These are phyloP conservation scores for Chloris gayana DNA, from an alignment of 176 grass and related monocot species.

Conservation along the genomic window DNA sequence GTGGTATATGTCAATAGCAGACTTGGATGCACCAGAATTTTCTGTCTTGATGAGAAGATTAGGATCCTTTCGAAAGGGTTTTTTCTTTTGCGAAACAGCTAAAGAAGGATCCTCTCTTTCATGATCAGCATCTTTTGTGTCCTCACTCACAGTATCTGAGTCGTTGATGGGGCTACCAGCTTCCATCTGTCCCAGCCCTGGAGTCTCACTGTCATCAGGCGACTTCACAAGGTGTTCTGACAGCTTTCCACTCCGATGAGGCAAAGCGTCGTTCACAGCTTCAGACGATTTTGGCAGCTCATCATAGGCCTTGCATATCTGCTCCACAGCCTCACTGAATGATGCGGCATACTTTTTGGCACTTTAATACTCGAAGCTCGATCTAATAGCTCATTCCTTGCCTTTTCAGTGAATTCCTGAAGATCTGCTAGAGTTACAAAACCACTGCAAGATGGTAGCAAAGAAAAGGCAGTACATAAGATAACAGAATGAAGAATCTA, in stretches of 20 bases:
- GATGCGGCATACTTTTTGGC: constrained; percentile 56
- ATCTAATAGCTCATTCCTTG: constrained; percentile 59
- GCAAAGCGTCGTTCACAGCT: constrained; percentile 33
- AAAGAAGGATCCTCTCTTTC: constrained; percentile 35
- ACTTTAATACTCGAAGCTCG: constrained; percentile 63
- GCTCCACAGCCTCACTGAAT: constrained; percentile 74
- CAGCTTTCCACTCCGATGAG: constrained; percentile 46
- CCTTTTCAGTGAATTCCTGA: constrained; percentile 76
- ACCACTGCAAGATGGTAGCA: constrained; percentile 60
- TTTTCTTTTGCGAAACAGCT: constrained; percentile 53
- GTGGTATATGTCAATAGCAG: constrained; percentile 29
- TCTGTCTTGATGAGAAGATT: constrained; percentile 41
- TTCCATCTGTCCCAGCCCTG: constrained; percentile 44
- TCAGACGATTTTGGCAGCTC: constrained; percentile 59
- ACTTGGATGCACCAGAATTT: constrained; percentile 41
- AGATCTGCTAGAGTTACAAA: constrained; percentile 83
- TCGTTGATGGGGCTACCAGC: constrained; percentile 36
- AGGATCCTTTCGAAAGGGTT: constrained; percentile 31
- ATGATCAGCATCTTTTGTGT: constrained; percentile 27
- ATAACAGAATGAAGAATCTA: constrained; percentile 24
- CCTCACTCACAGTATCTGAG: constrained; percentile 42
- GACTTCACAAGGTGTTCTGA: constrained; percentile 53
- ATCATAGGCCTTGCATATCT: constrained; percentile 87
- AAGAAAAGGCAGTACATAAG: background rate
- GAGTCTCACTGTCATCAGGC: constrained; percentile 39